Evolutionary conservation across 352 stramenopile species (phyloP).

Genomic region (Phytophthora podocarpi): DNA sequence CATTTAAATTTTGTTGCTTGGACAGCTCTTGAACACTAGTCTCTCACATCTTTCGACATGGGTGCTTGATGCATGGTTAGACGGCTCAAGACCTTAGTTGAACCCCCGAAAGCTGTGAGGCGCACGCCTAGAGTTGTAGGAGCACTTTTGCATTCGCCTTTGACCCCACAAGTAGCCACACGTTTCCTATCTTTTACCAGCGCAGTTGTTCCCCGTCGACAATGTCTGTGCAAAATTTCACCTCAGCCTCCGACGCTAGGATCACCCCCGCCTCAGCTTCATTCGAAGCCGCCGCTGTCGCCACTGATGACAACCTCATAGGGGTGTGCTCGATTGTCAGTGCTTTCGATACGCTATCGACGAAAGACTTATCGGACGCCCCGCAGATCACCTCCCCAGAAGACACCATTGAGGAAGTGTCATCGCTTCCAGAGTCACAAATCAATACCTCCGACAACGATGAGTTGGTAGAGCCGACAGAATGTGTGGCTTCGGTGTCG

Average conservation of each 20-base stretch:
- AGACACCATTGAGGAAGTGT: too few relatives aligned
- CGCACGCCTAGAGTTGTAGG: too few relatives aligned
- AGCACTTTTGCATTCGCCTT: conserved; percentile 11
- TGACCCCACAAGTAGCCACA: not conserved
- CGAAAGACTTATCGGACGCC: not conserved
- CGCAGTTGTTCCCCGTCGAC: not conserved
- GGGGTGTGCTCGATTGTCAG: not conserved
- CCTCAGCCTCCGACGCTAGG: not conserved
- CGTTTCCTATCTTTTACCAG: not conserved
- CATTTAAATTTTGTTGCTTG: too few relatives aligned
- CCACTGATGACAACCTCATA: not conserved
- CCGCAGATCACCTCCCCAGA: too few relatives aligned
- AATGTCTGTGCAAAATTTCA: conserved; percentile 22
- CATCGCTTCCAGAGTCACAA: too few relatives aligned
- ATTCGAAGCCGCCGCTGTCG: not conserved
- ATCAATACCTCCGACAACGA: too few relatives aligned
- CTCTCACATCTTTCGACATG: not conserved
- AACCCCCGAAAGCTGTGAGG: not conserved
- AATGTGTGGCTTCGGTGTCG: too few relatives aligned
- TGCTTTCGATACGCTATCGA: conserved; percentile 2
- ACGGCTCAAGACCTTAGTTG: not conserved
- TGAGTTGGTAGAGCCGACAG: too few relatives aligned
- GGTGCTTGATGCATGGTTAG: not conserved
- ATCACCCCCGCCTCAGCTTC: not conserved
- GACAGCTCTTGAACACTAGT: too few relatives aligned